phyloP scores from a whole-genome alignment of 305 asterid species.

The Ilex paraguariensis region DNA sequence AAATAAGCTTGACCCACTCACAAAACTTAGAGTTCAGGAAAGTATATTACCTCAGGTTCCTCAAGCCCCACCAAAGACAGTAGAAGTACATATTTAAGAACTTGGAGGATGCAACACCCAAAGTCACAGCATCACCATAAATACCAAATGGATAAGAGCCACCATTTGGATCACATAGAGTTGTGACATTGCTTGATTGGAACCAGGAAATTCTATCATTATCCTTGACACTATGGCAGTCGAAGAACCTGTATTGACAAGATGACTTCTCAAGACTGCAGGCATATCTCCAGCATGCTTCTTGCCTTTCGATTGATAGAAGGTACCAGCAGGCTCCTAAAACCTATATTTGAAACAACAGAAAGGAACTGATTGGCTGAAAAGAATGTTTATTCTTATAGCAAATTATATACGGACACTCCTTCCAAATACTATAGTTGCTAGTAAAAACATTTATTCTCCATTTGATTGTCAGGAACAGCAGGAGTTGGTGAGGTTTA shows the following conservation, averaged over 20 bases:
- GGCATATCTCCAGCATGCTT: slow-evolving; percentile 77
- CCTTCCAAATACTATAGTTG: too few relatives aligned
- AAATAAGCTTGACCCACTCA: too few relatives aligned
- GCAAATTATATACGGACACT: too few relatives aligned
- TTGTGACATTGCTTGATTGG: slow-evolving; percentile 53
- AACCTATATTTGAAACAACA: slow-evolving; percentile 30
- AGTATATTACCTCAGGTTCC: slow-evolving; percentile 63
- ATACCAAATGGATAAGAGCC: slow-evolving; percentile 75
- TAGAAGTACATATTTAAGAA: slow-evolving; percentile 89
- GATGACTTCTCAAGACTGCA: slow-evolving; percentile 44
- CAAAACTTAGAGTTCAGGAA: not conserved
- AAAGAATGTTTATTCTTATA: too few relatives aligned
- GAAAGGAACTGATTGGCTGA: slow-evolving; percentile 6
- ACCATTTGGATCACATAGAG: slow-evolving; percentile 45
- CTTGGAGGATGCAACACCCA: slow-evolving; percentile 50
- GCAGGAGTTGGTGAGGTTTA: too few relatives aligned
- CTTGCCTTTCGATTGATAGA: slow-evolving; percentile 81
- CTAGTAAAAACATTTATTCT: too few relatives aligned
- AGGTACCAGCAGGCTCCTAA: slow-evolving; percentile 94
- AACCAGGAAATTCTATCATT: slow-evolving; percentile 54
- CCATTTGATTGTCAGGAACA: too few relatives aligned
- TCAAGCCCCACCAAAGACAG: slow-evolving; percentile 97
- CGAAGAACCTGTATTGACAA: slow-evolving; percentile 57
- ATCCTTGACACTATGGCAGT: slow-evolving; percentile 47
- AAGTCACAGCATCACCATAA: slow-evolving; percentile 67